Base-by-base conservation (phyloP, 2,329 filamentous ascomycete genomes). In the Aspergillus ruber region DNA sequence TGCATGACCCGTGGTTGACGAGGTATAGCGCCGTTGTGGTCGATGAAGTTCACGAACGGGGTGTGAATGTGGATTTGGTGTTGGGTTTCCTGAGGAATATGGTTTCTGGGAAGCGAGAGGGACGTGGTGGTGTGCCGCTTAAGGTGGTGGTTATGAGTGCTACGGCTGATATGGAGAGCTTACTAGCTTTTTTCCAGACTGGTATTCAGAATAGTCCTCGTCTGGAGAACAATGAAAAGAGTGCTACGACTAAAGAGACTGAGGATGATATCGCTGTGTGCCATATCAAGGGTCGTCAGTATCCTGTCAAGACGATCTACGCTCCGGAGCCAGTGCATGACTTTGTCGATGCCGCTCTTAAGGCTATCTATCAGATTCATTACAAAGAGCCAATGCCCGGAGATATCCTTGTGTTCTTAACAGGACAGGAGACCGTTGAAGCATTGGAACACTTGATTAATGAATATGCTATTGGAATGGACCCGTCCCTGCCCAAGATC, bases 141-240 rank as follows among this genome's bases (percentile, higher is more conserved):
- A 97, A 95, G 66, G 83, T 97, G 3, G 81, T 95, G 29, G 81
- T 97, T 62, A 98, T 98, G 93, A 96, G 90, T 76, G 93, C 93
- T 43, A 98, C 93, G 6, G 88, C 90, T 33, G 88, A 97, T 65
- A 83, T 95, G 49, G 84, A 91, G 50, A 82, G 79, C 47, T 82
- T 97, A 27, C 77, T 81, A 39, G 73, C 74, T 0, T 97, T 95
- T 65, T 96, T 97, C 54, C 69, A 62, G 25, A 65, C 68, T 20
- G 69, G 64, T 13, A 58, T 61, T 13, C 44, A 55, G 25, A 20
- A 9, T 21, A 23, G 47, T n/a, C 23, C 13, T 21, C 27, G 47
- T 7, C 25, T 49, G 21, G 46, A 44, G 35, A 46, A 13, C 49
- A 10, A 20, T 51, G 33, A 55, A 51, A 46, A 47, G 20, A 33